phyloP scores from a whole-genome alignment of 495 filamentous ascomycete species.

The Copromyces sp. region DNA sequence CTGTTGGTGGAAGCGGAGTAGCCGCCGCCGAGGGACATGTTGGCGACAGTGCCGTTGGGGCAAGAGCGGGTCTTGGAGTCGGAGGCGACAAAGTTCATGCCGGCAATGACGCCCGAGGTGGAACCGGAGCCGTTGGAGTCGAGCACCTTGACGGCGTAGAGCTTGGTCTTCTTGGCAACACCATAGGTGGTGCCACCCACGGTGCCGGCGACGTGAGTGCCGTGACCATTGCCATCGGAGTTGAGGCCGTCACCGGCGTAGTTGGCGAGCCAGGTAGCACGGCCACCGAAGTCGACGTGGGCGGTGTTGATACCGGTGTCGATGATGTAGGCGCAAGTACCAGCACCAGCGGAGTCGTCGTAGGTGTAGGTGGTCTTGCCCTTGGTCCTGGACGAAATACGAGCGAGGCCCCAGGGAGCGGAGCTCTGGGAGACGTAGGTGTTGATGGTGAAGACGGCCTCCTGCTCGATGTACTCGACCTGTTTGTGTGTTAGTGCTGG shows the following conservation, averaged over 20 bases:
- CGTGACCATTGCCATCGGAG: conserved; percentile 42
- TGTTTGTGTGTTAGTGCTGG: conserved; percentile 13
- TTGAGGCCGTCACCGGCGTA: conserved; percentile 30
- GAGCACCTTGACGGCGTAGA: conserved; percentile 43
- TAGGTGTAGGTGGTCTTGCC: conserved; percentile 48
- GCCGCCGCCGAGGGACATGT: conserved; percentile 48
- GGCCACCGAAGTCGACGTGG: conserved; percentile 30
- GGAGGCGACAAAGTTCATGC: conserved; percentile 36
- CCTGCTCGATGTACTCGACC: conserved; percentile 47
- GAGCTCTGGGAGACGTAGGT: conserved; percentile 37
- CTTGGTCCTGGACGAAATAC: conserved; percentile 43
- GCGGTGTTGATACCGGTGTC: conserved; percentile 48
- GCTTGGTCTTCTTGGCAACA: conserved; percentile 37
- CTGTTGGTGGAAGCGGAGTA: conserved; percentile 44
- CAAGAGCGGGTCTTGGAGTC: conserved; percentile 29
- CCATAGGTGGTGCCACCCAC: conserved; percentile 39
- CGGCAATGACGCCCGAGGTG: conserved; percentile 37
- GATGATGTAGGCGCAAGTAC: conserved; percentile 50
- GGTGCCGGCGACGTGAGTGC: conserved; percentile 42
- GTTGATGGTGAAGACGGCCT: conserved; percentile 37
- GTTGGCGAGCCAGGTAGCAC: conserved; percentile 34
- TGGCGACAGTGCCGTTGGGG: conserved; percentile 35
- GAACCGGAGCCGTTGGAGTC: conserved; percentile 38
- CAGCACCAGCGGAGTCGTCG: conserved; percentile 45
- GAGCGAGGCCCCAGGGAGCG: conserved; percentile 52